These are phyloP conservation scores for Exophiala spinifera DNA, from an alignment of 2,329 filamentous ascomycete genomes.

Conservation along the genomic window DNA sequence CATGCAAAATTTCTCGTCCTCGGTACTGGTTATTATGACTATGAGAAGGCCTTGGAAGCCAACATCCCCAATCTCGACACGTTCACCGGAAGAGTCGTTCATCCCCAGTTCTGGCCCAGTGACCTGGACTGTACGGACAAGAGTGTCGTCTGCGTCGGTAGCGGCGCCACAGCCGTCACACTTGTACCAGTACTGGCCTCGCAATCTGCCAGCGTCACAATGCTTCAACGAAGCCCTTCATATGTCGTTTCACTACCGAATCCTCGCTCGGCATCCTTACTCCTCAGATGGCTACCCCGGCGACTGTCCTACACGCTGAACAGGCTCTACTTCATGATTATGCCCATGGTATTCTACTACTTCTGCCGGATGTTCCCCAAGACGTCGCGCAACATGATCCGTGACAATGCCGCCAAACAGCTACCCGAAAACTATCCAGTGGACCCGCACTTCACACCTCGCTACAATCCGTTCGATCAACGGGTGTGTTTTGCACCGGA, in stretches of 20 bases:
- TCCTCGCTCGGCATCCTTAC: background rate
- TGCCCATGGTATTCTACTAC: constrained; percentile 9
- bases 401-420: constrained; percentile 1
- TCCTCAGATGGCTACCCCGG: constrained; percentile 2
- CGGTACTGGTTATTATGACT: constrained; percentile 66
- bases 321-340: constrained; percentile 11
- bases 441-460: constrained; percentile 62
- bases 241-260: constrained; percentile 53
- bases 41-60: constrained; percentile 58
- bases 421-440: constrained; percentile 41
- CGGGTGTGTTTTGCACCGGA: constrained; percentile 61
- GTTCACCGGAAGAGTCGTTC: constrained; percentile 62
- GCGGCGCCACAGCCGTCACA: constrained; percentile 75
- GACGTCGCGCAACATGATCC: constrained; percentile 6
- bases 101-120: constrained; percentile 74
- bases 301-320: constrained; percentile 12
- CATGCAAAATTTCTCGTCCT: constrained; percentile 11
- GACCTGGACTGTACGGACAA: constrained; percentile 64
- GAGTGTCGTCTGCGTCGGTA: constrained; percentile 69
- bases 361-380: constrained; percentile 21
- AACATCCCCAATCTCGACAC: constrained; percentile 63
- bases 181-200: constrained; percentile 67
- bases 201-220: constrained; percentile 65
- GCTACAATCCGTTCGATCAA: constrained; percentile 68
- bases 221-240: constrained; percentile 74